Evolutionary conservation across 129 eudicot genomes (phyloP).

Genomic region (Tagetes erecta): DNA sequence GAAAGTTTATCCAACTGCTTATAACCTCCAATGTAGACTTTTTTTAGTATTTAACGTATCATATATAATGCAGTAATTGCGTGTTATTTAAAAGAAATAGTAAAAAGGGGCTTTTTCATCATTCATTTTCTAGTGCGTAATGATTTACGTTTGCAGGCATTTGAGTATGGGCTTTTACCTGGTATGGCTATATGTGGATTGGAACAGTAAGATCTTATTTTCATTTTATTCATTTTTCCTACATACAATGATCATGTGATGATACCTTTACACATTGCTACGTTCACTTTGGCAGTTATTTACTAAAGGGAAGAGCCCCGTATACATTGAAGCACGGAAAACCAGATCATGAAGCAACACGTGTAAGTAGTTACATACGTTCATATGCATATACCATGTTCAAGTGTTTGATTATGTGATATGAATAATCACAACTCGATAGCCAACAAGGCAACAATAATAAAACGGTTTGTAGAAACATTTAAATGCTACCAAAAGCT

Average conservation of each 20-base stretch:
- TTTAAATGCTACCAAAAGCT: neutral
- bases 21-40: neutral
- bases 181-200: constrained; percentile 80
- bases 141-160: constrained; percentile 55
- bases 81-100: neutral
- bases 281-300: constrained; percentile 53
- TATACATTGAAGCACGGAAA: constrained; percentile 87
- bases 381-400: neutral
- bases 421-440: neutral
- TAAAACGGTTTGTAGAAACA: neutral
- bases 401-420: neutral
- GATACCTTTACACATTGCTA: constrained; percentile 19
- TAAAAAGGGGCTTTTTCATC: neutral
- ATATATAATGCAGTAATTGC: neutral
- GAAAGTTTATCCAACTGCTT: neutral
- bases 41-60: neutral
- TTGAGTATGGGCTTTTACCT: constrained; percentile 86
- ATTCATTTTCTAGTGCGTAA: neutral
- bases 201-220: constrained; percentile 68
- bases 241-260: constrained; percentile 17
- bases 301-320: constrained; percentile 75
- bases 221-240: neutral
- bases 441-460: neutral
- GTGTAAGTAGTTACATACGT: constrained; percentile 38
- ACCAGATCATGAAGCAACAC: constrained; percentile 92